These are phyloP conservation scores for Debaryomyces sp. DNA, from an alignment of 1,139 yeast genomes.

Conservation along the genomic window DNA sequence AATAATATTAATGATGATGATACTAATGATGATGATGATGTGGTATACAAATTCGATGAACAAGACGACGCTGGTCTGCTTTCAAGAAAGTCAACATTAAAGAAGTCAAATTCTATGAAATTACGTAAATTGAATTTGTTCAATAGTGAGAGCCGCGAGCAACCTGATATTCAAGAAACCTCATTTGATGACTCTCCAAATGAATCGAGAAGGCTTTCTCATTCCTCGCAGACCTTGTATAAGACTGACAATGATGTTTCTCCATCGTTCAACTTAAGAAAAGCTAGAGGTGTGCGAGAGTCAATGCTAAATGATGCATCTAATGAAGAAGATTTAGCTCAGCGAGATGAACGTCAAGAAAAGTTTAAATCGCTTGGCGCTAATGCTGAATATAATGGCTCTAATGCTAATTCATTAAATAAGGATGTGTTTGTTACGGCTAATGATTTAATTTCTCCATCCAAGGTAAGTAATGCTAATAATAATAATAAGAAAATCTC, in stretches of 20 bases:
- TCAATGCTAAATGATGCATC: conserved; percentile 20
- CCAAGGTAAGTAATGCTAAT: conserved; percentile 2
- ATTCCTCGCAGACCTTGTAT: not conserved
- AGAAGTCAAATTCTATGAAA: conserved; percentile 45
- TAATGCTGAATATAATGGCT: conserved; percentile 14
- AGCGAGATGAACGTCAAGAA: conserved; percentile 14
- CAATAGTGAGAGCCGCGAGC: conserved; percentile 16
- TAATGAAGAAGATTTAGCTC: conserved; percentile 13
- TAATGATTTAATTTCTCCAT: conserved; percentile 27
- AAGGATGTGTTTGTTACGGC: conserved; percentile 47
- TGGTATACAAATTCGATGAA: conserved; percentile 34
- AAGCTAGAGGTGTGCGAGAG: conserved; percentile 16
- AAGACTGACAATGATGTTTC: conserved; percentile 12
- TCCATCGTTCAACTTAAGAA: conserved; percentile 22
- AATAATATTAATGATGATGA: not conserved
- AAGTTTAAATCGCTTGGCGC: conserved; percentile 25
- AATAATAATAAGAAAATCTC: not conserved
- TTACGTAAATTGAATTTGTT: conserved; percentile 47
- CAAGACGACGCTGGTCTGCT: conserved; percentile 25
- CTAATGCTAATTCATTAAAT: conserved; percentile 21
- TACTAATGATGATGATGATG: conserved; percentile 26
- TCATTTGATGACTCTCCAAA: not conserved
- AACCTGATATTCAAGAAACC: conserved; percentile 3
- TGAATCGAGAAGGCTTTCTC: not conserved
- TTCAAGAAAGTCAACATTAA: conserved; percentile 45